Evolutionary conservation across 805 yeast species (phyloP).

Genomic region (Clavispora asparagi): DNA sequence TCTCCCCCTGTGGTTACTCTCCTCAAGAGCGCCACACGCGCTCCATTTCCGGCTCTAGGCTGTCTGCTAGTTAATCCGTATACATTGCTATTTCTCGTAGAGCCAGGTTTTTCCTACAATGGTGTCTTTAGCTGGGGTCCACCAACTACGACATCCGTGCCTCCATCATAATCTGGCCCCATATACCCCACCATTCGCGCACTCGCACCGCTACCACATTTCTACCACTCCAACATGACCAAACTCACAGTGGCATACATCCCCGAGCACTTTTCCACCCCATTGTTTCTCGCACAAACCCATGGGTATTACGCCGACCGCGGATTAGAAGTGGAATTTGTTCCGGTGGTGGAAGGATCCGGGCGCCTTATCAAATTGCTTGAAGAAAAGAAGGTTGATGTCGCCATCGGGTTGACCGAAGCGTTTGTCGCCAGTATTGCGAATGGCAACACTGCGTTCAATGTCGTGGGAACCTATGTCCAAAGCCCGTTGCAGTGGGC

Average conservation of each 20-base stretch:
- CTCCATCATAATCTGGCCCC: too few species aligned
- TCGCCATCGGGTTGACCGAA: conserved; percentile 87
- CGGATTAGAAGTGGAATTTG: conserved; percentile 53
- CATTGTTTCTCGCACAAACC: conserved; percentile 63
- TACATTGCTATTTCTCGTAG: too few species aligned
- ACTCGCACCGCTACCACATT: too few species aligned
- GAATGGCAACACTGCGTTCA: conserved; percentile 60
- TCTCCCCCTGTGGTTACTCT: too few species aligned
- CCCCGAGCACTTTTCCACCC: conserved; percentile 92
- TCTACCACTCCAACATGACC: conserved; percentile 2
- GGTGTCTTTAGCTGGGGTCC: too few species aligned
- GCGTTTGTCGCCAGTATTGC: conserved; percentile 83
- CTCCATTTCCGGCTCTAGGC: too few species aligned
- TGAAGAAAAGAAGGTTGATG: conserved; percentile 57
- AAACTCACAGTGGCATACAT: conserved; percentile 63
- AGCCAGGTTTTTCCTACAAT: too few species aligned
- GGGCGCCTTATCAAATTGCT: conserved; percentile 80
- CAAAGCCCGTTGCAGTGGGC: conserved; percentile 89
- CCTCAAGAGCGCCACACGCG: too few species aligned
- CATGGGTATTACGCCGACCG: conserved; percentile 50
- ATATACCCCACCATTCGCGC: background rate
- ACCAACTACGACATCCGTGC: too few species aligned
- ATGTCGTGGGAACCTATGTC: conserved; percentile 77
- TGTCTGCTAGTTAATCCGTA: too few species aligned
- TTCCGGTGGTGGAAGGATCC: conserved; percentile 79